Evolutionary conservation across 2,329 filamentous ascomycete genomes (phyloP).

Genomic region (Westerdykella ornata): DNA sequence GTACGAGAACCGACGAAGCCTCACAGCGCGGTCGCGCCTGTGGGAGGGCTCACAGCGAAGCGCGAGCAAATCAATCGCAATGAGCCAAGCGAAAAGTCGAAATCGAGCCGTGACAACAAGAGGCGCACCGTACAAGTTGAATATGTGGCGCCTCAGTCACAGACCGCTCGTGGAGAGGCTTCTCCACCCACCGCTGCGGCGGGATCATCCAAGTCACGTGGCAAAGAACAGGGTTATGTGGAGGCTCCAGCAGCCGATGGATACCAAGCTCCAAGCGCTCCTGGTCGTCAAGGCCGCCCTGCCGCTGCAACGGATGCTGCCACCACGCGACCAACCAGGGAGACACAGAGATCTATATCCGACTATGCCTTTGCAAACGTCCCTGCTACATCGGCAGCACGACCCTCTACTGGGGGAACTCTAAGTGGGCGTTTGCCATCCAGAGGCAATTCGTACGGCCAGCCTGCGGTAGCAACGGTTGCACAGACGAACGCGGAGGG

Average conservation of each 20-base stretch:
- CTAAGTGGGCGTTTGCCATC: slow-evolving; percentile 63
- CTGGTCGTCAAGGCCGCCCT: slow-evolving; percentile 17
- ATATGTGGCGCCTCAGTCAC: slow-evolving; percentile 85
- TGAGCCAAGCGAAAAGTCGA: slow-evolving; percentile 56
- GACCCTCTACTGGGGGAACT: slow-evolving; percentile 77
- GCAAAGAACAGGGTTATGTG: slow-evolving; percentile 50
- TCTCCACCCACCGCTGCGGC: slow-evolving; percentile 32
- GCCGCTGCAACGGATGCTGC: slow-evolving; percentile 19
- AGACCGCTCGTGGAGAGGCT: slow-evolving; percentile 66
- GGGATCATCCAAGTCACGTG: slow-evolving; percentile 45
- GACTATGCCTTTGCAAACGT: slow-evolving; percentile 40
- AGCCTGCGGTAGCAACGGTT: slow-evolving; percentile 79
- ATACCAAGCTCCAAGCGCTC: slow-evolving; percentile 25
- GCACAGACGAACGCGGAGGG: slow-evolving; percentile 85
- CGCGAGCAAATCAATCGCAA: slow-evolving; percentile 67
- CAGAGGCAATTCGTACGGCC: slow-evolving; percentile 71
- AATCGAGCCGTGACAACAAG: slow-evolving; percentile 72
- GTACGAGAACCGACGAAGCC: slow-evolving; percentile 79
- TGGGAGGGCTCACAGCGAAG: slow-evolving; percentile 61
- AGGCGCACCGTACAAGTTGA: slow-evolving; percentile 94
- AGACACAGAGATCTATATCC: slow-evolving; percentile 48
- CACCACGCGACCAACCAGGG: slow-evolving; percentile 34
- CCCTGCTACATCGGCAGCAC: slow-evolving; percentile 39
- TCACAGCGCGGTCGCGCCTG: slow-evolving; percentile 41
- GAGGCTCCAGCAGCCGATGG: slow-evolving; percentile 36